phyloP scores from a whole-genome alignment of 2,329 filamentous ascomycete species.

The Cordyceps cateniannulata region DNA sequence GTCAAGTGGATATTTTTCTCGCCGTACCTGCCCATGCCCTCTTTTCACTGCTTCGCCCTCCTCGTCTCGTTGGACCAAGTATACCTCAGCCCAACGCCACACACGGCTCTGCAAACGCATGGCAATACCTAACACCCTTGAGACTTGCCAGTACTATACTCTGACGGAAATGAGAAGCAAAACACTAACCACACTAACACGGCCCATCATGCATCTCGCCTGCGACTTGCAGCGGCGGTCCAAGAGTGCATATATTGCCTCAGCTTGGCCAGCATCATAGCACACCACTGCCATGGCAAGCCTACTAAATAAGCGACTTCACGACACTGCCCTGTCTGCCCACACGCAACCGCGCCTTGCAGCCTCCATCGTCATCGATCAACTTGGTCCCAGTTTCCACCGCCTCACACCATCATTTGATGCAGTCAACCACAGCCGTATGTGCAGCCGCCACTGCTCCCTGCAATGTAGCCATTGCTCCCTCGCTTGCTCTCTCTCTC shows the following conservation, averaged over 20 bases:
- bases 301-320: background rate
- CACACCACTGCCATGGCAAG: background rate
- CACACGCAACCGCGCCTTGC: background rate
- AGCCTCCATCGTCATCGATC: background rate
- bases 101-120: background rate
- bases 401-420: background rate
- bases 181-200: background rate
- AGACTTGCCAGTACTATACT: background rate
- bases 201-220: constrained; percentile 5
- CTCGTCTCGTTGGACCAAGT: background rate
- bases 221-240: constrained; percentile 4
- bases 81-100: background rate
- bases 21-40: background rate
- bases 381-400: background rate
- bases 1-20: background rate
- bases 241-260: constrained; percentile 5
- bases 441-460: background rate
- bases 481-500: background rate
- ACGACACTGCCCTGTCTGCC: background rate
- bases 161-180: background rate
- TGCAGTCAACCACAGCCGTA: background rate
- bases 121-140: background rate
- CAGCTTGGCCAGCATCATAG: background rate
- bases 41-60: background rate
- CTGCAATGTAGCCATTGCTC: background rate